Conservation (phyloP, 345 rosid genomes). For the Mercurialis annua region DNA sequence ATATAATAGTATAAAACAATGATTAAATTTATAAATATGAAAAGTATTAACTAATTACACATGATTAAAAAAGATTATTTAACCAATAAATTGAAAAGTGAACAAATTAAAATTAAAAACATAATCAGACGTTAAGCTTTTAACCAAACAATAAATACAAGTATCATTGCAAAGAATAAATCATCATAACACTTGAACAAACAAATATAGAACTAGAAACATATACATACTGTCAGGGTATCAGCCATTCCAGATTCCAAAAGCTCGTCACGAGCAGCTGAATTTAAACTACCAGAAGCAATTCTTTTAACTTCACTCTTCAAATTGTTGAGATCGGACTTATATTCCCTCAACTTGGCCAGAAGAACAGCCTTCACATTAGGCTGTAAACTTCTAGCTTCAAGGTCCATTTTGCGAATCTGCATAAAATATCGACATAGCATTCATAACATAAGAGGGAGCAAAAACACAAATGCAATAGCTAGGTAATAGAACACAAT, state of each 20-base stretch:
- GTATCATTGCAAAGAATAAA: not conserved
- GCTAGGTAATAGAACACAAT: not conserved
- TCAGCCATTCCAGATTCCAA: conserved; percentile 32
- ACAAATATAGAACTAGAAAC: not conserved
- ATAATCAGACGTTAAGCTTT: not conserved
- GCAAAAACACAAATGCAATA: not conserved
- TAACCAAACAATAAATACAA: not conserved
- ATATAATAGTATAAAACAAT: too few relatives aligned
- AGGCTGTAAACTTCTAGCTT: conserved; percentile 34
- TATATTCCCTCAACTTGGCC: conserved; percentile 34
- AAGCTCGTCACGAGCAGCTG: conserved; percentile 26
- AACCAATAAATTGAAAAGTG: not conserved
- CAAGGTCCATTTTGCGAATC: conserved; percentile 36
- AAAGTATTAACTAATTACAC: not conserved
- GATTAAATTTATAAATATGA: too few relatives aligned
- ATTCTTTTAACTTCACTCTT: conserved; percentile 28
- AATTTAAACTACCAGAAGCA: conserved; percentile 21
- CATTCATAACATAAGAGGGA: not conserved
- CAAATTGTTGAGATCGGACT: conserved; percentile 34
- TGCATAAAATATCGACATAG: not conserved
- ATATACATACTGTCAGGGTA: conserved; percentile 24
- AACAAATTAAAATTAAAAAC: too few relatives aligned
- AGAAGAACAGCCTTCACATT: conserved; percentile 33
- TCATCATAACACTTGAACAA: not conserved
- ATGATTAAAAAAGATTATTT: not conserved